Base-by-base conservation (phyloP, 495 filamentous ascomycete species). In the Friedmanniomyces endolithicus region DNA sequence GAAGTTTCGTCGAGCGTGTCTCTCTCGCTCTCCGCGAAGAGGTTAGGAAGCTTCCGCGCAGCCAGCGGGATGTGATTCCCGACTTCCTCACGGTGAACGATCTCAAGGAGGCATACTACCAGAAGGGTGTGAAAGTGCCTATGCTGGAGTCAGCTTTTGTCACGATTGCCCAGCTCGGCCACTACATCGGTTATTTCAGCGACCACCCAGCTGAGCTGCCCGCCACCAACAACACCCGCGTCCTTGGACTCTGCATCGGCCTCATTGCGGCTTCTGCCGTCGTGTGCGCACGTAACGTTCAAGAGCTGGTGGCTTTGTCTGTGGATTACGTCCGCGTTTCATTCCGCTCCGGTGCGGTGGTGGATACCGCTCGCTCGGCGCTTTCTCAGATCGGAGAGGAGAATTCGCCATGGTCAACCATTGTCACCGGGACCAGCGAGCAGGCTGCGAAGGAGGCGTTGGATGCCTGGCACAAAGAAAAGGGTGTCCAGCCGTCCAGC, bases 231-330 rank as follows among this genome's bases (percentile, higher is more conserved):
- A 65, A 74, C 46, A 79, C 76, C 12, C 71, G 70, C 56, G 66
- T 81, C 23, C 69, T 83, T 25, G 83, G 81, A 31, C 75, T 87
- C 24, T 89, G 85, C 71, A 87, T 83, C 23, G 83, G 83, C 27
- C 72, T 87, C 25, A 75, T 89, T 59, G 82, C 86, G 11, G 82
- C 83, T 24, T 72, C 83, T 16, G 87, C 83, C 19, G 78, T 90
- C 17, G 80, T 82, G 33, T 82, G 75, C 24, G 77, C 85, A 3
- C 77, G 72, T 14, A 84, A 82, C 2, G 68, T 88, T n/a, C 76
- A 80, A 11, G 75, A 84, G 20, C 71, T 94, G 4, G 70, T 90
- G 9, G 75, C 77, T 6, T 71, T 84, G 25, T 85, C 79, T 39
- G 77, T 88, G 19, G 78, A 88, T 65, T 75, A 78, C 0, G 84